Percentiles rank a stretch among this genome's conserved stretches.
phyloP scores from a whole-genome alignment of 2,329 filamentous ascomycete genomes.

The Fusarium subtropicale region DNA sequence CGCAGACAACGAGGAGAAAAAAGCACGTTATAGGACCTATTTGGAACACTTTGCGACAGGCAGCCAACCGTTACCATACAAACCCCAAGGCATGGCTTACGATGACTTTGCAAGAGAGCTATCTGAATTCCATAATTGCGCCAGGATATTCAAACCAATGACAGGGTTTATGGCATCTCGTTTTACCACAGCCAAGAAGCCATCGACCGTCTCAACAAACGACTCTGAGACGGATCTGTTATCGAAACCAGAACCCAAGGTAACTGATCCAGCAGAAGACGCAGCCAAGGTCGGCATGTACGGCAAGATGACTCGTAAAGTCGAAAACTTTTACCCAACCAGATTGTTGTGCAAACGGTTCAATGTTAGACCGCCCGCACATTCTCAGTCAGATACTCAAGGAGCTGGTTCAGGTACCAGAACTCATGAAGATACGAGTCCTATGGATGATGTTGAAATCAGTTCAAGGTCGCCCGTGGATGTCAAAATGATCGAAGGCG shows the following conservation, averaged over 20 bases:
- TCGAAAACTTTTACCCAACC: constrained; percentile 80
- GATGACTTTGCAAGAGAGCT: constrained; percentile 87
- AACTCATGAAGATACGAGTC: constrained; percentile 9
- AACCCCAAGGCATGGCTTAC: constrained; percentile 58
- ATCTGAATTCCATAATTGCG: constrained; percentile 75
- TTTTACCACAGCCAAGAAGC: constrained; percentile 79
- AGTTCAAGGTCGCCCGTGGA: constrained; percentile 16
- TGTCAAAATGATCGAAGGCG: constrained; percentile 32
- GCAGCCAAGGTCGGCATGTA: constrained; percentile 95
- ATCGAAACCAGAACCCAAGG: constrained; percentile 51
- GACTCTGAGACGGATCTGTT: constrained; percentile 41
- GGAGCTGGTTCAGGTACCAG: constrained; percentile 42
- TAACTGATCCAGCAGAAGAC: constrained; percentile 79
- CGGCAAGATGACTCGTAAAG: constrained; percentile 83
- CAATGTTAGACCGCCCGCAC: constrained; percentile 81
- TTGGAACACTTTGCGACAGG: constrained; percentile 76
- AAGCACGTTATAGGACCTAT: constrained; percentile 82
- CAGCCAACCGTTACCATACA: constrained; percentile 62
- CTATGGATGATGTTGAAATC: constrained; percentile 29
- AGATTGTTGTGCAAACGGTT: constrained; percentile 94
- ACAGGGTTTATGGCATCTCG: constrained; percentile 92
- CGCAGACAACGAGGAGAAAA: constrained; percentile 81
- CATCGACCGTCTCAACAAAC: constrained; percentile 47
- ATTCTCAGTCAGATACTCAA: constrained; percentile 67
- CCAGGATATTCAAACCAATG: constrained; percentile 87